Conservation (phyloP, 495 filamentous ascomycete species). For the Cercophora scortea region DNA sequence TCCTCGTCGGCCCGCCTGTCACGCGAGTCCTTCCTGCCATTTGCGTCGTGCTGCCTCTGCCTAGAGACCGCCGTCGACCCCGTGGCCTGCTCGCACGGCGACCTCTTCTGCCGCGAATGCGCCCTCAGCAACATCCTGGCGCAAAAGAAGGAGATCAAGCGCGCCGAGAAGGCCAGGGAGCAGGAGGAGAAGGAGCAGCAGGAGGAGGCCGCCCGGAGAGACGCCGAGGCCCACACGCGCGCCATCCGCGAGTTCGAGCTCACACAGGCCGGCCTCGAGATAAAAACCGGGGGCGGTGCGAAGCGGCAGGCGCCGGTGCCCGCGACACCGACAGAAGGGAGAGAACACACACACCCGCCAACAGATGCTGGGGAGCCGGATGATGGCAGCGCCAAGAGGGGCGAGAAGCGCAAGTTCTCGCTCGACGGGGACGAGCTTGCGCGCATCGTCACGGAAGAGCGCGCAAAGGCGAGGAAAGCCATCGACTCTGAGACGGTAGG, state of each 20-base stretch:
- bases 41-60: conserved; percentile 85
- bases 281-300: conserved; percentile 33
- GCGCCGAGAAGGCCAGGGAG: conserved; percentile 62
- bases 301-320: neutral
- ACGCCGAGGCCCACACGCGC: conserved; percentile 52
- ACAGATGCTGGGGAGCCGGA: conserved; percentile 11
- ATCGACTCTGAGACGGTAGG: conserved; percentile 69
- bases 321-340: neutral
- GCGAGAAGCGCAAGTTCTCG: conserved; percentile 71
- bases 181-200: conserved; percentile 44
- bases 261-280: conserved; percentile 62
- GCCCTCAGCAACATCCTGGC: conserved; percentile 83
- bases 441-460: conserved; percentile 61
- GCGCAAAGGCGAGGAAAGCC: conserved; percentile 56
- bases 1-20: conserved; percentile 76
- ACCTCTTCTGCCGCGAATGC: conserved; percentile 97
- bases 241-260: conserved; percentile 56
- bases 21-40: conserved; percentile 88
- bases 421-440: conserved; percentile 74
- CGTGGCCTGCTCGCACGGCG: conserved; percentile 65
- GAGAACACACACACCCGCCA: conserved; percentile 9
- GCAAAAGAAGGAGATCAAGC: conserved; percentile 89
- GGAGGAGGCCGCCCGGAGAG: conserved; percentile 43
- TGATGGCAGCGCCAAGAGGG: conserved; percentile 35
- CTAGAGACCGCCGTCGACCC: conserved; percentile 77